Percentiles rank a stretch among this genome's conserved stretches.
These are phyloP conservation scores for Alternaria viburni DNA, from an alignment of 2,329 filamentous ascomycete species.

Conservation along the genomic window DNA sequence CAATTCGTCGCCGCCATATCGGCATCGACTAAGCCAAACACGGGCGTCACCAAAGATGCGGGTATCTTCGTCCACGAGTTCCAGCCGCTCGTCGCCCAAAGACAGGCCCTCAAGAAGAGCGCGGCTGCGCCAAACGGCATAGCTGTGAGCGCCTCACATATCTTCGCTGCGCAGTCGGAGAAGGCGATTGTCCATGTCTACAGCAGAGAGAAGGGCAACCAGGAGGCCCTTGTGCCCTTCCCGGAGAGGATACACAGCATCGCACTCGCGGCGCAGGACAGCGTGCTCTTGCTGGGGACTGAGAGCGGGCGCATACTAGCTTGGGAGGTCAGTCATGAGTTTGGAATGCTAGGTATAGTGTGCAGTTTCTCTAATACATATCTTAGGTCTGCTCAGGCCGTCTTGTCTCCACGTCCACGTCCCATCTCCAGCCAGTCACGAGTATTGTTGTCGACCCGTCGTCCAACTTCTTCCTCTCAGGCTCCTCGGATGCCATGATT, in stretches of 20 bases:
- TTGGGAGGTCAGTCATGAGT: slow-evolving; percentile 76
- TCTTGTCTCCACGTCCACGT: slow-evolving; percentile 74
- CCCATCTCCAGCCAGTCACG: slow-evolving; percentile 81
- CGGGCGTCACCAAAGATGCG: slow-evolving; percentile 71
- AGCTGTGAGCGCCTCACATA: slow-evolving; percentile 78
- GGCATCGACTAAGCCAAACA: slow-evolving; percentile 50
- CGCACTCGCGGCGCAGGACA: slow-evolving; percentile 69
- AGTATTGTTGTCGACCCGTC: slow-evolving; percentile 74
- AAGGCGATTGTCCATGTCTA: slow-evolving; percentile 96
- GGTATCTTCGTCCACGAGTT: slow-evolving; percentile 86
- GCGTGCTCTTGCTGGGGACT: slow-evolving; percentile 79
- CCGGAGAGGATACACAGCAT: slow-evolving; percentile 84
- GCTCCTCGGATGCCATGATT: slow-evolving; percentile 84
- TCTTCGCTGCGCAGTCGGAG: slow-evolving; percentile 89
- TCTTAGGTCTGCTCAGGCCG: slow-evolving; percentile 74
- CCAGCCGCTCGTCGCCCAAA: slow-evolving; percentile 77
- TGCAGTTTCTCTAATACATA: slow-evolving; percentile 12
- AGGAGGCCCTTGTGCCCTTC: slow-evolving; percentile 88
- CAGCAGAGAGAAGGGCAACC: slow-evolving; percentile 78
- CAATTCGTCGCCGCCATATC: slow-evolving; percentile 58
- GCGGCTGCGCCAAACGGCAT: slow-evolving; percentile 79
- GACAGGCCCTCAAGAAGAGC: slow-evolving; percentile 88
- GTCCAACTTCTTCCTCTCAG: slow-evolving; percentile 75
- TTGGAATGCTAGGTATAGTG: neutral
- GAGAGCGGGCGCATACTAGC: slow-evolving; percentile 83